A percentile compares a stretch with the other conserved stretches of the same genome.
phyloP scores from a whole-genome alignment of 2,329 filamentous ascomycete species.

The Cladorrhinum sp. region DNA sequence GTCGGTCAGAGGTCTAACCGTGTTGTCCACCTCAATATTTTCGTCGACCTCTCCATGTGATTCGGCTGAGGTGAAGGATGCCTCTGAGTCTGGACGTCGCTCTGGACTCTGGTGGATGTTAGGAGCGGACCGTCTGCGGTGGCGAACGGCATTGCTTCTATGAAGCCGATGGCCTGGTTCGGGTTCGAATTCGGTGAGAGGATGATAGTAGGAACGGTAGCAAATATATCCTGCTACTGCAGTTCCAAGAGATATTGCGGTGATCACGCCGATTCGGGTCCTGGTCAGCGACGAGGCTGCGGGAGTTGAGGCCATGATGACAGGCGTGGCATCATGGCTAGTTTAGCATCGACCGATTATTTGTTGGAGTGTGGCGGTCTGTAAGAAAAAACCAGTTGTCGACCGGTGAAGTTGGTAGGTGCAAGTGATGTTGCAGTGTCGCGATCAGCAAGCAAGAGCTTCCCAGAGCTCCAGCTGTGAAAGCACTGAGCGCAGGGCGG shows the following conservation, averaged over 20 bases:
- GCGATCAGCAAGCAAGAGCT: neutral
- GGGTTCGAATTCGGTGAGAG: slow-evolving; percentile 18
- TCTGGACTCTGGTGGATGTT: slow-evolving; percentile 25
- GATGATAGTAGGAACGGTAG: slow-evolving; percentile 39
- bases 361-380: neutral
- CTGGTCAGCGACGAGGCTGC: slow-evolving; percentile 55
- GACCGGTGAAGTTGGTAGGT: neutral
- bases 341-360: neutral
- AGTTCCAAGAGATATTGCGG: slow-evolving; percentile 51
- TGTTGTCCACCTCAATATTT: slow-evolving; percentile 32
- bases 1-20: slow-evolving; percentile 32
- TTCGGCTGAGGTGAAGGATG: slow-evolving; percentile 43
- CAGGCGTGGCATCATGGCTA: slow-evolving; percentile 21
- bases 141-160: slow-evolving; percentile 65
- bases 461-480: too few relatives aligned
- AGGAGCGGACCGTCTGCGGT: slow-evolving; percentile 31
- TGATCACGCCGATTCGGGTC: slow-evolving; percentile 52
- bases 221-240: slow-evolving; percentile 59
- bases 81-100: slow-evolving; percentile 27
- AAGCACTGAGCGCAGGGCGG: neutral
- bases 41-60: slow-evolving; percentile 45
- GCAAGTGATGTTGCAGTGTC: neutral
- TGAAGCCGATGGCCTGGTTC: slow-evolving; percentile 46
- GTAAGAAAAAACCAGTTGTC: neutral
- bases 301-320: slow-evolving; percentile 30